phyloP scores from a whole-genome alignment of 192 early-diverging fungal genomes.

The Coemansia sp. region DNA sequence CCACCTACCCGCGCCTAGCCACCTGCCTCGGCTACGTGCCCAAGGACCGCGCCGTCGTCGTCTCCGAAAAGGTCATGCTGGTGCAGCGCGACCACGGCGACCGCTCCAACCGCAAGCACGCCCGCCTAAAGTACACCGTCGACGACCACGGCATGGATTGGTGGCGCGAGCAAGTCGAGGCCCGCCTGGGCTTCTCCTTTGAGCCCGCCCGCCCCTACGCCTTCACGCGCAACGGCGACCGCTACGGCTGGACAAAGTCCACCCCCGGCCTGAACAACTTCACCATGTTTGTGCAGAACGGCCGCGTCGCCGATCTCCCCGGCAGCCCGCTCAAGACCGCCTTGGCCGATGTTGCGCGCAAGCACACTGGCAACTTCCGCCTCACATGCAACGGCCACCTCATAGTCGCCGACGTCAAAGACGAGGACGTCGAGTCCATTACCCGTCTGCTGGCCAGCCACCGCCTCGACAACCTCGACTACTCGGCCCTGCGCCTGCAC shows the following conservation, averaged over 20 bases:
- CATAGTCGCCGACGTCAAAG: slow-evolving; percentile 75
- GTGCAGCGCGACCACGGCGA: slow-evolving; percentile 96
- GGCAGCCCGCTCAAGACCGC: slow-evolving; percentile 74
- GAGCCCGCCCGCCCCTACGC: slow-evolving; percentile 64
- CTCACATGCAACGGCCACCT: slow-evolving; percentile 94
- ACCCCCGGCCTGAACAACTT: slow-evolving; percentile 60
- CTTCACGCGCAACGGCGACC: slow-evolving; percentile 89
- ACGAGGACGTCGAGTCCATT: slow-evolving; percentile 62
- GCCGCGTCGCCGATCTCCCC: slow-evolving; percentile 83
- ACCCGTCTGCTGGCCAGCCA: slow-evolving; percentile 66
- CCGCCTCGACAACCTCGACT: slow-evolving; percentile 75
- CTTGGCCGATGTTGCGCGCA: slow-evolving; percentile 74
- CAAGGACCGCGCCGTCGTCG: slow-evolving; percentile 72
- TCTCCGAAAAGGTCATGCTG: slow-evolving; percentile 89
- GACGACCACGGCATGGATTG: slow-evolving; percentile 93
- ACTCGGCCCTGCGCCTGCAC: slow-evolving; percentile 80
- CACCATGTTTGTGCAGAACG: slow-evolving; percentile 91
- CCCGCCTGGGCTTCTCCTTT: slow-evolving; percentile 74
- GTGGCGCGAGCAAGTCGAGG: slow-evolving; percentile 86
- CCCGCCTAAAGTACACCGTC: slow-evolving; percentile 97
- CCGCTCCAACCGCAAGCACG: slow-evolving; percentile 97
- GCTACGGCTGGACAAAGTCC: slow-evolving; percentile 80
- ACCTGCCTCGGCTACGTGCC: slow-evolving; percentile 79
- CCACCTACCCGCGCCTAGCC: slow-evolving; percentile 90
- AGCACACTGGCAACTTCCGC: slow-evolving; percentile 77